Base-by-base conservation (phyloP, 1,284 basidiomycete genomes). In the Leccinum huronense region DNA sequence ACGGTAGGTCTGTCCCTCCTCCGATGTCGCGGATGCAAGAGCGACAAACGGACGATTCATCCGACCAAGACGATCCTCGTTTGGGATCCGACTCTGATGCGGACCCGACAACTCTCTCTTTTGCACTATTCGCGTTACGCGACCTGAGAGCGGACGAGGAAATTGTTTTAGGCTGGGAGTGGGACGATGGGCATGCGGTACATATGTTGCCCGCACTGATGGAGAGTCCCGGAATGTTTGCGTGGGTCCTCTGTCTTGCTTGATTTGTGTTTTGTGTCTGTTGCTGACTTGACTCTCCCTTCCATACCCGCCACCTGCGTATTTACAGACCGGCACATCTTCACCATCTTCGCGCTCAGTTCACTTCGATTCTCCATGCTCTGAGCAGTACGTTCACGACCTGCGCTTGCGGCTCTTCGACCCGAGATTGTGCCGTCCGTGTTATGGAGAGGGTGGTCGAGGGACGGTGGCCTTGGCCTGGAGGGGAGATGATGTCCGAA, bases 161-260 rank as follows among this genome's bases (percentile, higher is more conserved):
- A 78, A 86, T 98, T 48, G 87, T 96, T 0, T 77, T 98, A 0
- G 93, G 91, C 0, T 98, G 96, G 95, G 95, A 97, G 74, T 98
- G 95, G 96, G 95, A 97, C 70, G 95, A 98, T 71, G 87, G 88
- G 5, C 93, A 95, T 72, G 88, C 92, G 0, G 87, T 97, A 0
- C 96, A 98, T 76, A 80, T 86, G 59, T 79, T 98, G 0, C 91
- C 91, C 4, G 86, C 87, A 16, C 78, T 94, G 58, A 82, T 93
- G 59, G 80, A 87, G 68, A 79, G 80, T 23, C 83, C 84, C 5
- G 77, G 80, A 51, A 69, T 83, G 54, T 88, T 87, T 68, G 80
- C 80, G 86, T 88, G 72, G 76, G 86, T 70, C 57, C 60, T 65
- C 61, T 62, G 62, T 58, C 58, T 67, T 70, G 34, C 23, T 38